Percentiles rank a stretch among this genome's conserved stretches.
phyloP scores from a whole-genome alignment of 805 yeast genomes.

The Barnettozyma pratensis region DNA sequence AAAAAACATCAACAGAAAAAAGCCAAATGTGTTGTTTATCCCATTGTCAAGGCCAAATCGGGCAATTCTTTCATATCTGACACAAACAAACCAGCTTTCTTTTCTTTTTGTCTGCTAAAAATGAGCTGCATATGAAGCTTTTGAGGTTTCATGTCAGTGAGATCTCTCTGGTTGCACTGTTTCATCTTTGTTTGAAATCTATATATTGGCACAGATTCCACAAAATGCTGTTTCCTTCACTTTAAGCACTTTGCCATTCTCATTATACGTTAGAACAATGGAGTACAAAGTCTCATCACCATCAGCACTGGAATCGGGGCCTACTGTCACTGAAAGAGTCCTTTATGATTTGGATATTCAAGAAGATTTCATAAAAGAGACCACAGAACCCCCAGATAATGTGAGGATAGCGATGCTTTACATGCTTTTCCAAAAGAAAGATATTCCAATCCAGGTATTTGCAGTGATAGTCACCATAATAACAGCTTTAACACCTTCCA shows the following conservation, averaged over 20 bases:
- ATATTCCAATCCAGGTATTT: constrained; percentile 21
- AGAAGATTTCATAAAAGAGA: background rate
- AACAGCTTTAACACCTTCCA: constrained; percentile 56
- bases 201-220: background rate
- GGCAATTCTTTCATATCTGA: background rate
- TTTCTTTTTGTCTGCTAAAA: too few species aligned
- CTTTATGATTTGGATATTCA: constrained; percentile 16
- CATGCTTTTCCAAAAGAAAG: constrained; percentile 22
- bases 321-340: constrained; percentile 3
- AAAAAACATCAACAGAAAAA: background rate
- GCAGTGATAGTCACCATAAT: constrained; percentile 37
- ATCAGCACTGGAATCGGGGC: constrained; percentile 9
- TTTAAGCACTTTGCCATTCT: background rate
- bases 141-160: background rate
- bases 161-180: background rate
- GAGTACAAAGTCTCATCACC: constrained; percentile 6
- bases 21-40: too few species aligned
- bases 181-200: background rate
- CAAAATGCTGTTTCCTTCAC: too few species aligned
- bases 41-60: background rate
- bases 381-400: constrained; percentile 5
- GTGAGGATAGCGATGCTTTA: constrained; percentile 15
- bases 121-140: too few species aligned
- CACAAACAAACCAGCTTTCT: background rate
- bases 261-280: background rate